Evolutionary conservation across 495 filamentous ascomycete species (phyloP), one percentile per base, ranked within the genome.

Genomic region (Hypoxylon cercidicola): DNA sequence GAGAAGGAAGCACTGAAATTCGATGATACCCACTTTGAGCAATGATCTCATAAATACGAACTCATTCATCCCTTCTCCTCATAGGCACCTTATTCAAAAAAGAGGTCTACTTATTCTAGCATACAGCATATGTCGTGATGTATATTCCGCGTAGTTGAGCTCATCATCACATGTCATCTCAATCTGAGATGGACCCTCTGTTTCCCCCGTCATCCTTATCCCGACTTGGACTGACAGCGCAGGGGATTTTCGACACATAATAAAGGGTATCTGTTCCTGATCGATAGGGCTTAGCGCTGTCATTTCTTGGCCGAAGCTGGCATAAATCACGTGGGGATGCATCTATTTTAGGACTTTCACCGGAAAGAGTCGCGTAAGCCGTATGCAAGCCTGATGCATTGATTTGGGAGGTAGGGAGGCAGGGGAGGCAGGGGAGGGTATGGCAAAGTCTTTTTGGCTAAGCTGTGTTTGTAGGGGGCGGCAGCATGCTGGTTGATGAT

Each of bases 271-370:
- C 40, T 18, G 64, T 67, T 59, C 64, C 64, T 67, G 64, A 58
- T 67, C 23, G 58, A 67, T 67, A 67, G 64, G 64, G 64, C 64
- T 67, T 67, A 67, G 64, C 64, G 64, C 43, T 28, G 12, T 48
- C 48, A 59, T 23, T 32, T 49, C 58, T 55, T 62, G 53, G 48
- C 47, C 48, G 48, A 61, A 58, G 64, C 43, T 57, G 58, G 64
- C 34, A 45, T 41, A 16, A 16, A 25, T 67, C 64, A 67, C 64
- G 64, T 67, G 64, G 30, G 45, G 5, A 20, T 19, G 15, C 20
- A 58, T 58, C 58, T 67, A 67, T 67, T 67, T 67, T 55, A 21
- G 43, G 64, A 67, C 50, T 56, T 25, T 49, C 7, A 3, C 16
- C 18, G 41, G 37, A 44, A 51, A 28, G 35, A 6, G 47, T 11